phyloP scores from a whole-genome alignment of 306 rosid genomes.

The Benincasa hispida region DNA sequence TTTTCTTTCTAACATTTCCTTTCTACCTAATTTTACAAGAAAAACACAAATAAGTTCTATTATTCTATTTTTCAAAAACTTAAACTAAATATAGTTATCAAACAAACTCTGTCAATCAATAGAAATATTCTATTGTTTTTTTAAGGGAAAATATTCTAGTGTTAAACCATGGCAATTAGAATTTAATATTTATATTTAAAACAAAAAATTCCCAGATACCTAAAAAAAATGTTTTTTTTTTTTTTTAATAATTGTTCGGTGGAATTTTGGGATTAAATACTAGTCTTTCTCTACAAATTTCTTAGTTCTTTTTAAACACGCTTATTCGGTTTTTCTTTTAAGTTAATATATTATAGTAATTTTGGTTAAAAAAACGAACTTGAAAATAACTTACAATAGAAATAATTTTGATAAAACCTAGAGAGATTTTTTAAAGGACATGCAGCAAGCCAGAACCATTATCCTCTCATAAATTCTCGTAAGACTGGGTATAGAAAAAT shows the following conservation, averaged over 20 bases:
- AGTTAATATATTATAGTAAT: no score
- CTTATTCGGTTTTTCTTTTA: no score
- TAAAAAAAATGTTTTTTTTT: not conserved
- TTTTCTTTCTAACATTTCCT: no score
- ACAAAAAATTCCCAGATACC: no score
- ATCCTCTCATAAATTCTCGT: not conserved
- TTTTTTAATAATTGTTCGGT: no score
- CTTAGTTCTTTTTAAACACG: not conserved
- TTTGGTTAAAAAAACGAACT: no score
- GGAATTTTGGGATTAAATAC: not conserved
- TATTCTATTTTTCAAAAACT: not conserved
- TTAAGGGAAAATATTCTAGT: no score
- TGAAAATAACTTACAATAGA: no score
- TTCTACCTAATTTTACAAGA: not conserved
- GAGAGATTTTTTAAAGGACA: no score
- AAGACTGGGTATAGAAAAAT: not conserved
- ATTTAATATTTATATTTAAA: no score
- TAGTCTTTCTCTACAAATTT: not conserved
- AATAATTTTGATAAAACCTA: no score
- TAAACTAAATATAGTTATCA: not conserved
- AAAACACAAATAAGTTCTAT: not conserved
- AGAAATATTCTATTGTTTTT: no score
- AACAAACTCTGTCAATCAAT: not conserved
- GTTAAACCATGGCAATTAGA: not conserved
- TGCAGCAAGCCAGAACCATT: not conserved